Evolutionary conservation across 192 early-diverging fungal species (phyloP).

Genomic region (Entomortierella lignicola): DNA sequence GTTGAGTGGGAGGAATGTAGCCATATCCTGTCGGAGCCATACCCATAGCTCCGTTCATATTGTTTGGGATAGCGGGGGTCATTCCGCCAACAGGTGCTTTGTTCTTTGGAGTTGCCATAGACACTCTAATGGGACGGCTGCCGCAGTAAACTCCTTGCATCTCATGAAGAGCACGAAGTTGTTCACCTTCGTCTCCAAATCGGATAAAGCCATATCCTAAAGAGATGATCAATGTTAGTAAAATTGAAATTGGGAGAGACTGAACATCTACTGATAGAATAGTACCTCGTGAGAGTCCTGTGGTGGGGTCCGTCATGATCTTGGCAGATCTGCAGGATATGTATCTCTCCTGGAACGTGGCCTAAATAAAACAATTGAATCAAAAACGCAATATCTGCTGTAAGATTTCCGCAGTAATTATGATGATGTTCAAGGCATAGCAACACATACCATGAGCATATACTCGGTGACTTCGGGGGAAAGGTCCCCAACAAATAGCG

Average conservation of each 20-base stretch:
- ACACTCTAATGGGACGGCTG: constrained; percentile 90
- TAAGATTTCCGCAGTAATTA: constrained; percentile 10
- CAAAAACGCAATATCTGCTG: not conserved
- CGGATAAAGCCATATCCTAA: constrained; percentile 94
- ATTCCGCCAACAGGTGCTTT: constrained; percentile 36
- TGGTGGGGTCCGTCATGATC: constrained; percentile 90
- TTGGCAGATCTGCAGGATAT: constrained; percentile 90
- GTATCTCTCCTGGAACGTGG: constrained; percentile 67
- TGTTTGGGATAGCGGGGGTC: constrained; percentile 14
- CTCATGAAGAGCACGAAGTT: constrained; percentile 86
- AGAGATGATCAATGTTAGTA: not conserved
- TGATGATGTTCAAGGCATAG: not conserved
- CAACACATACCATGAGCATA: constrained; percentile 72
- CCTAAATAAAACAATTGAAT: constrained; percentile 10
- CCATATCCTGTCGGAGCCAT: constrained; percentile 22
- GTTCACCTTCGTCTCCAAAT: constrained; percentile 89
- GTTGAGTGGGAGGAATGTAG: constrained; percentile 44
- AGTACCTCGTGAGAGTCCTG: constrained; percentile 64
- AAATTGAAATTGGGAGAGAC: not conserved
- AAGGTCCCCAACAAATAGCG: constrained; percentile 97
- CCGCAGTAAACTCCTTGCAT: constrained; percentile 90
- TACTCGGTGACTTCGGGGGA: constrained; percentile 89
- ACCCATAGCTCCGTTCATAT: constrained; percentile 72
- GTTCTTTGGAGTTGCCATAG: constrained; percentile 90
- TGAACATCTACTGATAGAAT: not conserved